These are phyloP conservation scores for Penicillium lividum DNA, from an alignment of 495 filamentous ascomycete genomes.

Conservation along the genomic window DNA sequence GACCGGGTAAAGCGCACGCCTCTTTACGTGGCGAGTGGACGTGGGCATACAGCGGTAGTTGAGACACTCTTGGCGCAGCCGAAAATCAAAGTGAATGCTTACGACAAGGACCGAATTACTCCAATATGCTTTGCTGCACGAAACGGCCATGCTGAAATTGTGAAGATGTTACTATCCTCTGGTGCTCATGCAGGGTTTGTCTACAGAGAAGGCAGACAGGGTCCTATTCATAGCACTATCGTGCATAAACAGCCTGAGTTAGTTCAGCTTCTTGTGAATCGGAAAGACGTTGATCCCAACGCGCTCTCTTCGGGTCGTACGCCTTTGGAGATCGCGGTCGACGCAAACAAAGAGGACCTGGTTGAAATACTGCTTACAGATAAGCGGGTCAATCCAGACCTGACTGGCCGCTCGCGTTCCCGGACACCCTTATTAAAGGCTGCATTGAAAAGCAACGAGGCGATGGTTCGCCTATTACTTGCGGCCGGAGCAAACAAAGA, in stretches of 20 bases:
- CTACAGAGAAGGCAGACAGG: not conserved
- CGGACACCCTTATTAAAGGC: slow-evolving; percentile 3
- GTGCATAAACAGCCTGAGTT: not conserved
- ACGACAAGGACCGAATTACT: not conserved
- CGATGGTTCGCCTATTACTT: slow-evolving; percentile 7
- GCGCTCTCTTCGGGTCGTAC: not conserved
- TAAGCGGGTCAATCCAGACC: slow-evolving; percentile 7
- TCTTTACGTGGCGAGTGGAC: not conserved
- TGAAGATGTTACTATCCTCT: not conserved
- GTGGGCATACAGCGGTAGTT: slow-evolving; percentile 2
- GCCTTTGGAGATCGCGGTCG: not conserved
- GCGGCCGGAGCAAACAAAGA: slow-evolving; percentile 7
- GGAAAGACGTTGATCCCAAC: slow-evolving; percentile 3
- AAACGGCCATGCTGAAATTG: slow-evolving; percentile 4
- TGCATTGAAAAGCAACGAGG: slow-evolving; percentile 6
- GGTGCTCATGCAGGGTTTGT: not conserved
- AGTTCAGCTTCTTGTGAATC: slow-evolving; percentile 4
- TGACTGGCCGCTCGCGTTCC: not conserved
- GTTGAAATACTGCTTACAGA: slow-evolving; percentile 4
- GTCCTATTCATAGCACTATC: slow-evolving; percentile 1
- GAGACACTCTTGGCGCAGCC: slow-evolving; percentile 6
- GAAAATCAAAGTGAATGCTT: slow-evolving; percentile 5
- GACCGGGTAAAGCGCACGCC: not conserved
- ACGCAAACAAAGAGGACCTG: not conserved
- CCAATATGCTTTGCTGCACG: not conserved